A percentile compares a stretch with the other conserved stretches of the same genome.
Conservation (phyloP, 1,284 basidiomycete species). For the Farysia itapuensis region DNA sequence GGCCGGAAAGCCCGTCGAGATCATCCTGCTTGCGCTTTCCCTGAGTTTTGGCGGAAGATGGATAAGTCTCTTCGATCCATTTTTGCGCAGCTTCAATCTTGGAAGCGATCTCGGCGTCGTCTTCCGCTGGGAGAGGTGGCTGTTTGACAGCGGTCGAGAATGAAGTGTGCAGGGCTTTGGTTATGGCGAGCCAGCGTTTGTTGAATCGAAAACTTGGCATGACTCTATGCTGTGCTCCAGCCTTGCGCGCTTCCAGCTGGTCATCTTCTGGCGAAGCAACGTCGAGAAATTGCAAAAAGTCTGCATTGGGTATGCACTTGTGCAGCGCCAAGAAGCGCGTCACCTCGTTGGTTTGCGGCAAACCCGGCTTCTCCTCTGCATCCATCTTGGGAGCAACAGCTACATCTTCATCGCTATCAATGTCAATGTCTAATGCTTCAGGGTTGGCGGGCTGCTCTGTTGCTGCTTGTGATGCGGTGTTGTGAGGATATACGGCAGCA, state of each 20-base stretch:
- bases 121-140: slow-evolving; percentile 68
- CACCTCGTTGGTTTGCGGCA: slow-evolving; percentile 2
- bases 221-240: slow-evolving; percentile 12
- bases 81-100: slow-evolving; percentile 61
- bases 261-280: slow-evolving; percentile 18
- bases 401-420: slow-evolving; percentile 26
- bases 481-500: slow-evolving; percentile 32
- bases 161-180: slow-evolving; percentile 78
- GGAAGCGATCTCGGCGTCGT: slow-evolving; percentile 61
- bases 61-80: slow-evolving; percentile 66
- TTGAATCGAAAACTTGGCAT: slow-evolving; percentile 67
- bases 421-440: slow-evolving; percentile 35
- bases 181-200: slow-evolving; percentile 86
- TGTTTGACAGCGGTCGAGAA: slow-evolving; percentile 66
- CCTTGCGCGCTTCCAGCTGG: slow-evolving; percentile 12
- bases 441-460: slow-evolving; percentile 33
- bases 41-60: slow-evolving; percentile 25
- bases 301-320: slow-evolving; percentile 79
- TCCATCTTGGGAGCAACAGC: not conserved
- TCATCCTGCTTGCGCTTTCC: slow-evolving; percentile 61
- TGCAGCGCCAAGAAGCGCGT: slow-evolving; percentile 90
- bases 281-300: slow-evolving; percentile 67
- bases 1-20: slow-evolving; percentile 7
- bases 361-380: slow-evolving; percentile 1
- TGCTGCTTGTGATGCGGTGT: not conserved